Conservation (phyloP, 306 rosid species). For the Quercus robur region DNA sequence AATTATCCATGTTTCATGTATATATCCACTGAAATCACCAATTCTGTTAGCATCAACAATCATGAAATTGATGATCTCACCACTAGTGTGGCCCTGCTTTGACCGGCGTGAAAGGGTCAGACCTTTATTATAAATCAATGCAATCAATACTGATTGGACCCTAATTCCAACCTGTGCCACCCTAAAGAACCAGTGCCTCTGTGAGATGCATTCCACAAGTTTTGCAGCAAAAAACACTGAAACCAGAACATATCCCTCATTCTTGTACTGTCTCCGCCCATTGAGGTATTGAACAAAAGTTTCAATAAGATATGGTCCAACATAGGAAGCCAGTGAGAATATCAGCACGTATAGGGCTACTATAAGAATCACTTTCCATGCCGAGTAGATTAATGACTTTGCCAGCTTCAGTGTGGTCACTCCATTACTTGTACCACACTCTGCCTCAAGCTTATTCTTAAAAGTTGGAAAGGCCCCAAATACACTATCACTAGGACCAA, state of each 20-base stretch:
- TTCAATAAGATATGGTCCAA: constrained; percentile 53
- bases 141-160: constrained; percentile 31
- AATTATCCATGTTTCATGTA: too few relatives aligned
- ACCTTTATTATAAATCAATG: neutral
- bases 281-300: constrained; percentile 42
- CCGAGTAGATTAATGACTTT: constrained; percentile 24
- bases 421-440: constrained; percentile 31
- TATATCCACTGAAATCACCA: too few relatives aligned
- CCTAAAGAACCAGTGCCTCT: constrained; percentile 43
- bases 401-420: constrained; percentile 39
- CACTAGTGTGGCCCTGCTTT: too few relatives aligned
- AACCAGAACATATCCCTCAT: constrained; percentile 42
- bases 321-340: constrained; percentile 37
- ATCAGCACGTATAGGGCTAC: constrained; percentile 1
- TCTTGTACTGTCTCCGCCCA: constrained; percentile 26
- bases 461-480: constrained; percentile 31
- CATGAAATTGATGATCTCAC: too few relatives aligned
- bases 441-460: constrained; percentile 30
- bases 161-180: constrained; percentile 39
- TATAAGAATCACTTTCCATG: constrained; percentile 41
- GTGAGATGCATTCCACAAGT: constrained; percentile 38
- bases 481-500: constrained; percentile 35
- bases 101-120: too few relatives aligned
- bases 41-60: too few relatives aligned
- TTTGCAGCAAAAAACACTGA: constrained; percentile 40